These are phyloP conservation scores for Pyrus bretschneideri DNA, from an alignment of 306 rosid genomes.

Conservation along the genomic window DNA sequence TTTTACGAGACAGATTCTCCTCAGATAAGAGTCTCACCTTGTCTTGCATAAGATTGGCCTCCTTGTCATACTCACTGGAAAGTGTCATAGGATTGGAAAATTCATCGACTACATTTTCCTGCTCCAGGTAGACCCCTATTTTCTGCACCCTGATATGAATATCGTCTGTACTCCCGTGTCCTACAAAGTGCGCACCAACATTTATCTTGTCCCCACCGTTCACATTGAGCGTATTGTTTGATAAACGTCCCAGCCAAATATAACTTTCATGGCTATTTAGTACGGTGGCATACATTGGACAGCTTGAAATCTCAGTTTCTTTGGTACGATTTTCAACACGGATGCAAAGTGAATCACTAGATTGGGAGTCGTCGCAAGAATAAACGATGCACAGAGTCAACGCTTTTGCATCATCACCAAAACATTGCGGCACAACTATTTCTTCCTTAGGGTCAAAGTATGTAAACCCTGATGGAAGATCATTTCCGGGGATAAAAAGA, in stretches of 20 bases:
- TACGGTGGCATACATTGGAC: neutral
- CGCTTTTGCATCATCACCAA: neutral
- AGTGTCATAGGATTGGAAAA: too few relatives aligned
- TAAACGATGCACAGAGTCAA: conserved; percentile 4
- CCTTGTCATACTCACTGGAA: too few relatives aligned
- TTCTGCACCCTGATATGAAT: neutral
- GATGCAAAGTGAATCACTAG: neutral
- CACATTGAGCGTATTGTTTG: neutral
- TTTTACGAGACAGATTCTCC: too few relatives aligned
- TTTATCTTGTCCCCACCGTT: neutral
- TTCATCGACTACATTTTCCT: neutral
- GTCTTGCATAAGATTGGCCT: too few relatives aligned
- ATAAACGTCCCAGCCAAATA: neutral
- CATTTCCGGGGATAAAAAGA: conserved; percentile 11
- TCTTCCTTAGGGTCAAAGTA: neutral
- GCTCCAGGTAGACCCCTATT: neutral
- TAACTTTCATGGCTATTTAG: neutral
- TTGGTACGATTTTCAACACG: too few relatives aligned
- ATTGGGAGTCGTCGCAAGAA: neutral
- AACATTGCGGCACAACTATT: neutral
- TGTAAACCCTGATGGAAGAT: conserved; percentile 8
- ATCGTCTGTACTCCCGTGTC: too few relatives aligned
- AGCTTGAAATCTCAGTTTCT: too few relatives aligned
- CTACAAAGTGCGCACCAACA: neutral
- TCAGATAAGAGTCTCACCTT: too few relatives aligned